Evolutionary conservation across 2,329 filamentous ascomycete species (phyloP), one percentile per base, ranked within the genome.

Genomic region (Arthroderma sp.): DNA sequence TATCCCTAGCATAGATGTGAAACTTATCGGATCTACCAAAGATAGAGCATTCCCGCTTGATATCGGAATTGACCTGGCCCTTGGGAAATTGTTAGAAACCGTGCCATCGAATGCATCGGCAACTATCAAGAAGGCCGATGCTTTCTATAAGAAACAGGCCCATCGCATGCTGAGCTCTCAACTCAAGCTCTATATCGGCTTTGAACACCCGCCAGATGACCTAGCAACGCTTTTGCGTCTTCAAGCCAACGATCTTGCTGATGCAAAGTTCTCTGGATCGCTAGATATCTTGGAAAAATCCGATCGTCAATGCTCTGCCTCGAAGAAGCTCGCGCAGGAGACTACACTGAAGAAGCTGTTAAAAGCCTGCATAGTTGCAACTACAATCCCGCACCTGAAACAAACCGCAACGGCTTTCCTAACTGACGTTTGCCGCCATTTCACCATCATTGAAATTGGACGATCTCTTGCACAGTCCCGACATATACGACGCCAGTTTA

Each of bases 121-220:
- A 13, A 72, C 76, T 19, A 74, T 75, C 2, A 84, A 78, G 58
- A 83, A 69, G n/a, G 70, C 87, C 37, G 91, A 97, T 66, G 76
- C 77, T 0, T 93, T 88, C 69, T 95, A 98, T 76, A 97, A 97
- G 74, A 87, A 87, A 67, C 90, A 98, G 71, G 88, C 94, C 0
- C 83, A 96, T 63, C 84, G 90, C 60, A 79, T 97, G 65, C 84
- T 98, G 66, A 89, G 86, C 63, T 81, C 90, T 0, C 91, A 97
- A 65, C 77, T 95, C 55, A 98, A 97, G 74, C 77, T 98, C 33
- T 83, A 91, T 56, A 86, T 98, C 58, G 93, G 93, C 2, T 83
- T 83, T 60, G 93, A 98, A 66, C 86, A 81, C 65, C 76, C 97
- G 11, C 91, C 91, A 0, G 93, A 98, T 6, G 91, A 98, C 62